Base-by-base conservation (phyloP, 805 yeast genomes). In the Ogataea methanolica region DNA sequence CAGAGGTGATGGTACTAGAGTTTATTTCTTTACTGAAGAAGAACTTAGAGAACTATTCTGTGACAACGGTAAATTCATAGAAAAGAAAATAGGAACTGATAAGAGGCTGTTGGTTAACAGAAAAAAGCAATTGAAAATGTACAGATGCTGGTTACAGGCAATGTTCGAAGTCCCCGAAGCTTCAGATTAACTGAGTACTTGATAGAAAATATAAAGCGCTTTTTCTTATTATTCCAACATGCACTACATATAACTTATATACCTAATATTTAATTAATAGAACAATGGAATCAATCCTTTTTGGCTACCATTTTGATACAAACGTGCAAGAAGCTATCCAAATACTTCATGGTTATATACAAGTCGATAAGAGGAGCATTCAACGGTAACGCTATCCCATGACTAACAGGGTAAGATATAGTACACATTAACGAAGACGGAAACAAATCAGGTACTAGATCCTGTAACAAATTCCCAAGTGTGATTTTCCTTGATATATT, bases 1-100 rank as follows among this genome's bases (percentile, higher is more conserved):
- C 36, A 80, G 99, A 60, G 99, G 99, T 36, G 99, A 94, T 64
- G 99, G 99, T 42, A 94, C 99, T 0, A 75, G 99, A 57, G 99
- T 94, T 12, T 94, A 94, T 65, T 94, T 94, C 70, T 94, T 94
- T 71, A 88, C 96, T 2, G 98, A 92, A 63, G 96, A 92, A 49
- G 97, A 94, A 68, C 67, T 92, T 48, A 73, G 87, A 51, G 71
- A 76, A 40, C 86, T 92, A 4, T 94, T 92, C 63, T 76, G 82
- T 15, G 60, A 67, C 26, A 72, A 72, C 17, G 62, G 61, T 23
- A 58, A 58, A n/a, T 89, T 92, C 59, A 65, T 61, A n/a, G 92
- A 87, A 53, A 77, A 72, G 36, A 84, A 78, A 62, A 84, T 94
- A 37, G 98, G 88, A 1, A 86, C 96, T 1, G 99, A 94, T 69